Base-by-base conservation (phyloP, 2,329 filamentous ascomycete genomes). In the Diatrype stigma region DNA sequence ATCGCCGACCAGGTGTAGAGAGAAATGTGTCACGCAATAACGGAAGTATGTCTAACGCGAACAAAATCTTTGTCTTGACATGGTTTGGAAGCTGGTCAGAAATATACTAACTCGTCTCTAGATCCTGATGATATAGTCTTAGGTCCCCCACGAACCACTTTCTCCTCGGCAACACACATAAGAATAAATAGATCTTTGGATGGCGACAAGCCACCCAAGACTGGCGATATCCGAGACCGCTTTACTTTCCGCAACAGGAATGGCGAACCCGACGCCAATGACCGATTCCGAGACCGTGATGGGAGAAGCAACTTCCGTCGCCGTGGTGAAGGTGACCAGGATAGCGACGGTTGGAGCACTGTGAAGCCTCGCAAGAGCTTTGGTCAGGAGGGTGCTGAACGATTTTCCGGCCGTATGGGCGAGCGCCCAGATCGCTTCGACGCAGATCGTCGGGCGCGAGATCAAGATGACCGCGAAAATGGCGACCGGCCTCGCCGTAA, bases 111-210 rank as follows among this genome's bases (percentile, higher is more conserved):
- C 54, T 58, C 51, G 57, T 47, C 57, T 56, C 54, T 62, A 87
- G 84, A 82, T 67, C 73, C 81, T 62, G 92, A 96, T 61, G 90
- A 95, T 57, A 87, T 95, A 51, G 80, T 94, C 52, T 86, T 96
- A 51, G 91, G 89, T 14, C 91, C 91, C 19, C 89, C 91, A 2
- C 89, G 89, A 68, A 89, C 84, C 45, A 83, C 84, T 42, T 96
- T 96, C 69, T 83, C 89, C 48, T 95, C 91, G 1, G 81, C 86
- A 21, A 89, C 87, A 52, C 75, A 81, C 30, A 70, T 76, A 48
- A 78, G 82, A 54, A 67, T 63, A 22, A 67, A 70, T 48, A 75
- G 77, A 52, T 70, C 72, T 14, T 70, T 76, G 46, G 80, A 82
- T 46, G 72, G 72, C 26, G 79, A 85, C 26, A 84, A 81, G 58